phyloP scores from a whole-genome alignment of 2,329 filamentous ascomycete genomes.

The Aureobasidium melanogenum region DNA sequence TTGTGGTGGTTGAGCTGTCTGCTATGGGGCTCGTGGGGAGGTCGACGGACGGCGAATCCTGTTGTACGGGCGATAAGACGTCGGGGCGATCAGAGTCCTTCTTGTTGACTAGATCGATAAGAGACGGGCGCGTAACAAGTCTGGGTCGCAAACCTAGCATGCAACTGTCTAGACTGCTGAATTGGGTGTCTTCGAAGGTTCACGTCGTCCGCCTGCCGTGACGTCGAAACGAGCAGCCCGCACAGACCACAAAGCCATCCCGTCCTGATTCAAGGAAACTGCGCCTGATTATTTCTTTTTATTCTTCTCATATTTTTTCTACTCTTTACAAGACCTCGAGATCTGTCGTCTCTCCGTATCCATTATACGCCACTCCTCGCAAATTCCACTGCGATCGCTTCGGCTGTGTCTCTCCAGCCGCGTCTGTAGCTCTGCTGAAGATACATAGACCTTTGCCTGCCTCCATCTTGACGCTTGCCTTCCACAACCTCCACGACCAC shows the following conservation, averaged over 20 bases:
- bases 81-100: constrained; percentile 39
- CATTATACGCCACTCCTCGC: constrained; percentile 52
- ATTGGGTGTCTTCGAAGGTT: background rate
- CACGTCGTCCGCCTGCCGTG: background rate
- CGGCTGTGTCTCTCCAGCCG: constrained; percentile 58
- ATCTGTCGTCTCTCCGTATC: constrained; percentile 46
- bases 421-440: constrained; percentile 58
- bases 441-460: constrained; percentile 42
- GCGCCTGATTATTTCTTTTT: background rate
- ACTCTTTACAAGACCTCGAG: constrained; percentile 33
- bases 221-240: background rate
- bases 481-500: constrained; percentile 60
- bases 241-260: background rate
- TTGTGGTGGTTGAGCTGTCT: constrained; percentile 9
- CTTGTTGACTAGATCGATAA: constrained; percentile 52
- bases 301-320: background rate
- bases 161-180: constrained; percentile 14
- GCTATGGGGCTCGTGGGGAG: constrained; percentile 16
- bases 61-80: constrained; percentile 1
- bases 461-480: constrained; percentile 32
- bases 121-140: constrained; percentile 51
- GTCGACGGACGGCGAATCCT: constrained; percentile 23
- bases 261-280: too few species aligned
- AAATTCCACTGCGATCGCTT: constrained; percentile 51
- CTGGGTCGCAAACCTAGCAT: constrained; percentile 48